Percentiles rank a stretch among this genome's conserved stretches.
These are phyloP conservation scores for Nemania sp. DNA, from an alignment of 2,329 filamentous ascomycete species.

Conservation along the genomic window DNA sequence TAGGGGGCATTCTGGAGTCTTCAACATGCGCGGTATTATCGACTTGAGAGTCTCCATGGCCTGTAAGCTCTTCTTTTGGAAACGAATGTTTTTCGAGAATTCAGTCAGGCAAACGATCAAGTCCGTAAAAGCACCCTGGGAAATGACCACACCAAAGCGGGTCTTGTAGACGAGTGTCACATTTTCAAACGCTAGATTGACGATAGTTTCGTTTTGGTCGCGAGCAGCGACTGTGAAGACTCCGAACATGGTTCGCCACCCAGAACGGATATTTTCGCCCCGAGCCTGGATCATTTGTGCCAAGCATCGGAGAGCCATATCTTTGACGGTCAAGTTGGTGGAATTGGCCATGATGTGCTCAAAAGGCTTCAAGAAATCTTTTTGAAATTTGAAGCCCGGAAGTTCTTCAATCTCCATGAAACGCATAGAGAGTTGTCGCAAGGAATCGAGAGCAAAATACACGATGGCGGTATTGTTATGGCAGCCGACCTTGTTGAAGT, in stretches of 20 bases:
- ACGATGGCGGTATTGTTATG: conserved; percentile 96
- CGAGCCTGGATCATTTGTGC: conserved; percentile 99
- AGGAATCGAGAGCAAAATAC: conserved; percentile 93
- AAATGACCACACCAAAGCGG: conserved; percentile 92
- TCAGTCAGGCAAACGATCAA: conserved; percentile 95
- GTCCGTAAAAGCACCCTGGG: conserved; percentile 95
- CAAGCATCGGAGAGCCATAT: conserved; percentile 92
- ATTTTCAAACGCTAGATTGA: conserved; percentile 95
- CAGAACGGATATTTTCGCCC: conserved; percentile 94
- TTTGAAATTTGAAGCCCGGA: conserved; percentile 99
- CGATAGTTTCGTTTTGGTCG: conserved; percentile 92
- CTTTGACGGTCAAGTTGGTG: conserved; percentile 88
- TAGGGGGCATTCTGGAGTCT: conserved; percentile 91
- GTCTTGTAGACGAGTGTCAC: conserved; percentile 95
- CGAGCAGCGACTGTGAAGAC: conserved; percentile 95
- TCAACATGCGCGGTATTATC: conserved; percentile 91
- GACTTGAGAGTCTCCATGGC: conserved; percentile 95
- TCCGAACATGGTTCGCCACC: conserved; percentile 99
- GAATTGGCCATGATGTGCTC: conserved; percentile 97
- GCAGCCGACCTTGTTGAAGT: conserved; percentile 97
- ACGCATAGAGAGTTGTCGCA: conserved; percentile 94
- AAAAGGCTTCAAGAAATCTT: conserved; percentile 97
- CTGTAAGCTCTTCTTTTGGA: conserved; percentile 97
- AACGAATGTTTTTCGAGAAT: conserved; percentile 97
- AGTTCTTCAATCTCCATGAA: conserved; percentile 99